These are phyloP conservation scores for Theileria annulata DNA, from an alignment of 169 alveolate genomes.

Conservation along the genomic window DNA sequence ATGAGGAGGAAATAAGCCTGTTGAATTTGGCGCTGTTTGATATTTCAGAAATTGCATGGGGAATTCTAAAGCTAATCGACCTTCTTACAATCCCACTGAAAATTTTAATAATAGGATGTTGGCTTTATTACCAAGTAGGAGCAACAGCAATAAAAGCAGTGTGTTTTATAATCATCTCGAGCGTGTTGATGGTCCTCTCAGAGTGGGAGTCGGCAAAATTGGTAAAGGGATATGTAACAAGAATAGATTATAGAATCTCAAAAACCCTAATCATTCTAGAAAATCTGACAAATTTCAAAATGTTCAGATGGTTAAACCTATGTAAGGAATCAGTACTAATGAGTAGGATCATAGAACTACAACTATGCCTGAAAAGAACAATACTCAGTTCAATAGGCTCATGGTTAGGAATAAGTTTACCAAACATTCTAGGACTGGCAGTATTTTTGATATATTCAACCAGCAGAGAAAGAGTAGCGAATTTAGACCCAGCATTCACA, in stretches of 20 bases:
- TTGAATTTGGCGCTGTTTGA: conserved; percentile 64
- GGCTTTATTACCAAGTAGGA: conserved; percentile 62
- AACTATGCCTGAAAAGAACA: conserved; percentile 59
- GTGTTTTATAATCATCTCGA: conserved; percentile 17
- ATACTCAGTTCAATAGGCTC: conserved; percentile 39
- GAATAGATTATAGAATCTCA: conserved; percentile 45
- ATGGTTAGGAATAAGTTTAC: conserved; percentile 61
- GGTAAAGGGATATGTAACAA: conserved; percentile 48
- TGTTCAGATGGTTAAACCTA: conserved; percentile 55
- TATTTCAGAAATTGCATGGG: conserved; percentile 54
- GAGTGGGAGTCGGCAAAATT: conserved; percentile 59
- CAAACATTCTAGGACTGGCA: conserved; percentile 40
- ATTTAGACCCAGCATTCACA: conserved; percentile 37
- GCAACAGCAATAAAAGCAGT: conserved; percentile 23
- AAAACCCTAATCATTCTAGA: conserved; percentile 58
- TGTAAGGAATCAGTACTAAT: conserved; percentile 40
- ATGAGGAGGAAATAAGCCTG: conserved; percentile 47
- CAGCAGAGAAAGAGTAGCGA: conserved; percentile 25
- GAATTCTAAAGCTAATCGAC: conserved; percentile 46
- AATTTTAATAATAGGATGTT: conserved; percentile 40
- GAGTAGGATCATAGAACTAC: conserved; percentile 63
- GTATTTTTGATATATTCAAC: conserved; percentile 45
- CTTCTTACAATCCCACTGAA: conserved; percentile 43
- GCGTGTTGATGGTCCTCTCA: conserved; percentile 42
- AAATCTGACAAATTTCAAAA: conserved; percentile 35